These are phyloP conservation scores for Drosera spatulata DNA, from an alignment of 179 eudicot genomes.

Conservation along the genomic window DNA sequence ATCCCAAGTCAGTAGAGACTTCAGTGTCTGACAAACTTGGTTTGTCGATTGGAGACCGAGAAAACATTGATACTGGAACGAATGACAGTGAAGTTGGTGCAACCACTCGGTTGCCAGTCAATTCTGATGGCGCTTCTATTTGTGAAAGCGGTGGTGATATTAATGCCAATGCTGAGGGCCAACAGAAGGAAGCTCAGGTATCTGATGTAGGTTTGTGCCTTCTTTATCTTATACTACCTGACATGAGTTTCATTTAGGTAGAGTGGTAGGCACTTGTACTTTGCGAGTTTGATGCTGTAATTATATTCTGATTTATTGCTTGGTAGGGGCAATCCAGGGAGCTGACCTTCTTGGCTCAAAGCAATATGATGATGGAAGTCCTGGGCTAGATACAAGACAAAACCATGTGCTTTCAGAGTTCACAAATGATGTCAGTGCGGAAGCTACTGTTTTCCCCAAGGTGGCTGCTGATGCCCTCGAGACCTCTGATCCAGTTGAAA, in stretches of 20 bases:
- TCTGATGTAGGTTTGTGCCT: slow-evolving; percentile 75
- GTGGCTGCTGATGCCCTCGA: slow-evolving; percentile 9
- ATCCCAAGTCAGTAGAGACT: no score
- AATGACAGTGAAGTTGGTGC: no score
- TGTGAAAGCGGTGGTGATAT: no score
- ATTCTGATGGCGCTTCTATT: no score
- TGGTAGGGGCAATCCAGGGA: slow-evolving; percentile 95
- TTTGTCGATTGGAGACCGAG: no score
- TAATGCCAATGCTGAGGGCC: slow-evolving; percentile 13
- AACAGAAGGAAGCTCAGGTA: slow-evolving; percentile 62
- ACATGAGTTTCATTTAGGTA: not conserved
- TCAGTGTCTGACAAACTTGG: no score
- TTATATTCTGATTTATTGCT: slow-evolving; percentile 44
- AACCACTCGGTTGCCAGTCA: no score
- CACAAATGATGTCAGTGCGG: slow-evolving; percentile 12
- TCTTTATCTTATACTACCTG: slow-evolving; percentile 21
- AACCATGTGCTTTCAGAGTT: slow-evolving; percentile 15
- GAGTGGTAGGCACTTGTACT: not conserved
- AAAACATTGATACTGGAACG: no score
- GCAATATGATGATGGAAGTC: slow-evolving; percentile 20
- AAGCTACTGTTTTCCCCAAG: slow-evolving; percentile 7
- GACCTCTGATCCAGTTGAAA: slow-evolving; percentile 9
- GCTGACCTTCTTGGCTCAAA: slow-evolving; percentile 25
- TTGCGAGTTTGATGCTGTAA: slow-evolving; percentile 22
- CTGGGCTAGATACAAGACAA: slow-evolving; percentile 22